phyloP scores from a whole-genome alignment of 1,284 basidiomycete genomes.

The Ceratobasidium theobromae region DNA sequence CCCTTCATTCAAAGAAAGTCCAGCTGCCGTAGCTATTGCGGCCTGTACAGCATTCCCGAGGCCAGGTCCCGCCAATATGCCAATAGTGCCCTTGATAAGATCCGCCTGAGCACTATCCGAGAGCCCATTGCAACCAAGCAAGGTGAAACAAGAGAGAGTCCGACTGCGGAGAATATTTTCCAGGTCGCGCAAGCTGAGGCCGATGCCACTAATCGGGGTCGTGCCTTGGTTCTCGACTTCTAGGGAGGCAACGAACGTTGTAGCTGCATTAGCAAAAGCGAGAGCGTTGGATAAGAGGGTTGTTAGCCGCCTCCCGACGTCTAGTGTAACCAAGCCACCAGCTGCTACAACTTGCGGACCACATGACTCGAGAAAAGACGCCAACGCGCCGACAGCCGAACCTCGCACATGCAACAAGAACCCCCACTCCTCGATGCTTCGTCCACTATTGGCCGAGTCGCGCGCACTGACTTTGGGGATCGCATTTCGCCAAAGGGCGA shows the following conservation, averaged over 20 bases:
- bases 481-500: conserved; percentile 96
- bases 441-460: conserved; percentile 63
- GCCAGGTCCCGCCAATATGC: conserved; percentile 83
- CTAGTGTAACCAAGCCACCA: conserved; percentile 72
- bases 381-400: conserved; percentile 84
- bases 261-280: conserved; percentile 71
- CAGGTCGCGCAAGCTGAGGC: conserved; percentile 70
- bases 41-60: conserved; percentile 55
- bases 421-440: conserved; percentile 80
- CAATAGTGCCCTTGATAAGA: conserved; percentile 82
- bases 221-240: conserved; percentile 10
- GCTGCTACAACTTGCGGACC: conserved; percentile 44
- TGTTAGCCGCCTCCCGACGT: conserved; percentile 85
- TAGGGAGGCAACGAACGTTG: not conserved
- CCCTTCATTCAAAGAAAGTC: conserved; percentile 83
- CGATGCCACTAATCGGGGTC: conserved; percentile 44
- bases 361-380: conserved; percentile 77
- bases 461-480: conserved; percentile 92
- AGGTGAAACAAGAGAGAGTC: conserved; percentile 86
- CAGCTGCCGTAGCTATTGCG: conserved; percentile 83
- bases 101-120: conserved; percentile 79
- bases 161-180: conserved; percentile 84
- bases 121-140: conserved; percentile 75
- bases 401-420: conserved; percentile 92
- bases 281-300: conserved; percentile 87